Conservation (phyloP, 306 rosid genomes). For the Quercus mongolica region DNA sequence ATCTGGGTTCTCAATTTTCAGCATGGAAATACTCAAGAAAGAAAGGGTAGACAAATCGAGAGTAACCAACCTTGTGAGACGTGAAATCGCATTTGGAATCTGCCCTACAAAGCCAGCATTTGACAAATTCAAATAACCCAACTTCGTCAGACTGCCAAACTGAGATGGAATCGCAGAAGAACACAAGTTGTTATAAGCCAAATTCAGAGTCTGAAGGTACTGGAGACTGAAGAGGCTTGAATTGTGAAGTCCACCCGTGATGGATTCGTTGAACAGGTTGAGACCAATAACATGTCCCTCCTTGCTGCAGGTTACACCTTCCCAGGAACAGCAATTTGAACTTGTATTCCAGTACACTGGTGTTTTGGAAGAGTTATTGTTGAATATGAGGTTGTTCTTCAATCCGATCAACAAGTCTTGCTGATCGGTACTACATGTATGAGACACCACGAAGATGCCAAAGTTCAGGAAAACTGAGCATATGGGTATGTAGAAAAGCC, state of each 20-base stretch:
- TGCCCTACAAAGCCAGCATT: too few relatives aligned
- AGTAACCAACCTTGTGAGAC: too few relatives aligned
- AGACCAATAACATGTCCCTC: too few relatives aligned
- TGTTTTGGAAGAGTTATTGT: background rate
- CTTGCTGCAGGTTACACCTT: too few relatives aligned
- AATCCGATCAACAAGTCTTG: conserved; percentile 7
- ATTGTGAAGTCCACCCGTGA: background rate
- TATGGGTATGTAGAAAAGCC: conserved; percentile 7
- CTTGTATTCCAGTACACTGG: conserved; percentile 26
- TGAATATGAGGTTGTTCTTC: conserved; percentile 16
- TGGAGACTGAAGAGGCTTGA: conserved; percentile 26
- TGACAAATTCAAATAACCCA: conserved; percentile 31
- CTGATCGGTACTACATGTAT: conserved; percentile 22
- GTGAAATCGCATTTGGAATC: too few relatives aligned
- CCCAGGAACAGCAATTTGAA: background rate
- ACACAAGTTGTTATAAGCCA: conserved; percentile 16
- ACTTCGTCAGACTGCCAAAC: conserved; percentile 23
- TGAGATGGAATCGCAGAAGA: conserved; percentile 23
- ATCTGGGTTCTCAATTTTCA: too few relatives aligned
- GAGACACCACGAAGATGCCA: background rate
- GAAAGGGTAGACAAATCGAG: too few relatives aligned
- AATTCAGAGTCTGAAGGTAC: conserved; percentile 25
- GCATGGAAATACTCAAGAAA: too few relatives aligned
- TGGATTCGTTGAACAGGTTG: too few relatives aligned
- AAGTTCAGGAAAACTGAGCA: background rate